Conservation (phyloP, 2,329 filamentous ascomycete species). For the Phaeoacremonium minimum region DNA sequence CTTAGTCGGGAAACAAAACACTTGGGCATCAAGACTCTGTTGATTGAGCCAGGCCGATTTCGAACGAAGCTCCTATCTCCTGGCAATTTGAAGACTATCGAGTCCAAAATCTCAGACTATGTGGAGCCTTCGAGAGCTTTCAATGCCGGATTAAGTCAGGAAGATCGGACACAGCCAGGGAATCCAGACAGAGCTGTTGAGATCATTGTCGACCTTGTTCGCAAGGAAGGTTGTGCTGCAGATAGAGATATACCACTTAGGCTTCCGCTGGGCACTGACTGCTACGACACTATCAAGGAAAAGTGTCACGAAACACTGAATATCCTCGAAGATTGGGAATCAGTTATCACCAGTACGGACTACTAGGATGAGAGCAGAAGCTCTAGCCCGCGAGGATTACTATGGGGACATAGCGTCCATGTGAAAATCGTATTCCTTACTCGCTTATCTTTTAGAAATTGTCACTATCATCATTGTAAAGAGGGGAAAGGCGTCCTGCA, state of each 20-base stretch:
- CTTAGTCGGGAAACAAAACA: constrained; percentile 21
- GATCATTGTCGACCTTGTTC: constrained; percentile 50
- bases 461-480: no score
- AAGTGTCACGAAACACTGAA: constrained; percentile 46
- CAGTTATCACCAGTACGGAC: constrained; percentile 41
- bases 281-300: constrained; percentile 38
- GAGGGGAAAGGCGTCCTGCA: no score
- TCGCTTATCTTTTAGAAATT: no score
- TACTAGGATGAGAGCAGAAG: no score
- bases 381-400: no score
- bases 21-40: constrained; percentile 25
- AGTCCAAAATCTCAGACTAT: constrained; percentile 19
- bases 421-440: no score
- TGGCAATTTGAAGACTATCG: constrained; percentile 20
- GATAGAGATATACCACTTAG: constrained; percentile 35
- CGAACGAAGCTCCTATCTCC: constrained; percentile 30
- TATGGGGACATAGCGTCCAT: no score
- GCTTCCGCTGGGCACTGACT: constrained; percentile 48
- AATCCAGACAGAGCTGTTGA: constrained; percentile 37
- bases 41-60: constrained; percentile 37
- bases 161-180: constrained; percentile 1
- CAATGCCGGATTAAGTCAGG: neutral
- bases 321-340: constrained; percentile 42
- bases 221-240: constrained; percentile 31
- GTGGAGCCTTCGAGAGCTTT: constrained; percentile 19